Conservation (phyloP, 495 filamentous ascomycete genomes). For the Trichocladium antarcticum region DNA sequence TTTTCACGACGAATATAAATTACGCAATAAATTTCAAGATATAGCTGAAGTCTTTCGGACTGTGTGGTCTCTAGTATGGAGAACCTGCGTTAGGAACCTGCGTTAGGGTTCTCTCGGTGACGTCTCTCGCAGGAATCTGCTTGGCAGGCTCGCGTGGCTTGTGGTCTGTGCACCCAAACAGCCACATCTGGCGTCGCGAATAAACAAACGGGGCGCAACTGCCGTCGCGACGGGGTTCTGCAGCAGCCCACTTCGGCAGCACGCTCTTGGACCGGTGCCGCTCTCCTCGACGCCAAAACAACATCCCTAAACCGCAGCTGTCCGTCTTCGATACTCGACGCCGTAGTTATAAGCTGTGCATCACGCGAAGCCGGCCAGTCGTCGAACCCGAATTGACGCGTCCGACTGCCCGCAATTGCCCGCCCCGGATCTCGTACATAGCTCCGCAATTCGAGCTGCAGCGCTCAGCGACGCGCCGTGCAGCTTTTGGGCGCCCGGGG, state of each 20-base stretch:
- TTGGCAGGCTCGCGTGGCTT: background rate
- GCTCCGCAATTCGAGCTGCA: background rate
- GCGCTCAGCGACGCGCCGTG: constrained; percentile 9
- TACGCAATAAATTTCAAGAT: background rate
- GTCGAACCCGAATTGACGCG: constrained; percentile 1
- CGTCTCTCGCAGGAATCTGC: background rate
- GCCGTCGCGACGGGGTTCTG: constrained; percentile 12
- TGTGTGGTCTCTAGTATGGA: too few species aligned
- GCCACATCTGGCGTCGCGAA: constrained; percentile 9
- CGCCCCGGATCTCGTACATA: background rate
- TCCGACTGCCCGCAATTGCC: background rate
- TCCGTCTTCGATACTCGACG: background rate
- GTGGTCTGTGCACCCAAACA: constrained; percentile 2
- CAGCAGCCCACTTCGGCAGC: constrained; percentile 3
- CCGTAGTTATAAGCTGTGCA: background rate
- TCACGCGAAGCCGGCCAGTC: constrained; percentile 1
- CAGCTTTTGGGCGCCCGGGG: too few species aligned
- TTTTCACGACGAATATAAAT: background rate
- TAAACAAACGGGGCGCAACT: constrained; percentile 16
- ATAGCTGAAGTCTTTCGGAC: too few species aligned
- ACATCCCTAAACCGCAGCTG: constrained; percentile 1
- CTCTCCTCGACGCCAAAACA: background rate
- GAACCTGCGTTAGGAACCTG: too few species aligned
- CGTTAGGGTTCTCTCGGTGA: too few species aligned
- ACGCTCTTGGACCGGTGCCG: background rate